Percentiles rank a stretch among this genome's conserved stretches.
phyloP scores from a whole-genome alignment of 805 yeast genomes.

The Groenewaldozyma salmanticensis region DNA sequence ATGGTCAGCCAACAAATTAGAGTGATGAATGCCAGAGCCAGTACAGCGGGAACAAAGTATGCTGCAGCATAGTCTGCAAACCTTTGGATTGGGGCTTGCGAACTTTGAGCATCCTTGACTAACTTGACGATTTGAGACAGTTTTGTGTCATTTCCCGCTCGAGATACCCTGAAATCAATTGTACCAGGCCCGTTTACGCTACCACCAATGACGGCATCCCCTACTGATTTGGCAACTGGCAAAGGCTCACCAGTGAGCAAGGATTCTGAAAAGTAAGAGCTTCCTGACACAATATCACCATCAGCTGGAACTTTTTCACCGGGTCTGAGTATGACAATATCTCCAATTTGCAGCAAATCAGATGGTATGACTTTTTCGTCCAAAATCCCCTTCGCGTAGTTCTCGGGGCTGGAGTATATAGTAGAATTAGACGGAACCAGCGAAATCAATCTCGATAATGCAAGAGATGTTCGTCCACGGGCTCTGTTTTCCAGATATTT shows the following conservation, averaged over 20 bases:
- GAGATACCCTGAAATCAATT: conserved; percentile 55
- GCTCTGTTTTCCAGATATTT: conserved; percentile 88
- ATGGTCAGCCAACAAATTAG: conserved; percentile 52
- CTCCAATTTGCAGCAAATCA: conserved; percentile 69
- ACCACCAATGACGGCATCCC: conserved; percentile 75
- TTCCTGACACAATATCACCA: conserved; percentile 70
- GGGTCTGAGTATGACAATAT: conserved; percentile 67
- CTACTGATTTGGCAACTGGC: conserved; percentile 55
- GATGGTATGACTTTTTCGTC: conserved; percentile 48
- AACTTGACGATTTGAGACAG: conserved; percentile 77
- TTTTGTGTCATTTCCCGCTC: conserved; percentile 76
- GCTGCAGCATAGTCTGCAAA: conserved; percentile 81
- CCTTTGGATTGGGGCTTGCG: conserved; percentile 84
- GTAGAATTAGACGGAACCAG: conserved; percentile 71
- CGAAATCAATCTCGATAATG: conserved; percentile 70
- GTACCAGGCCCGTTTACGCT: conserved; percentile 75
- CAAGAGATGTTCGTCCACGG: conserved; percentile 86
- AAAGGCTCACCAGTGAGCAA: conserved; percentile 84
- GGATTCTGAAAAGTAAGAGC: conserved; percentile 81
- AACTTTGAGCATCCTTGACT: conserved; percentile 82
- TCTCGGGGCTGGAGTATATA: conserved; percentile 29
- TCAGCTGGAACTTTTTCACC: conserved; percentile 91
- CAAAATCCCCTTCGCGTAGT: conserved; percentile 16
- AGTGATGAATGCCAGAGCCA: conserved; percentile 53
- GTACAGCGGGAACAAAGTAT: conserved; percentile 69